Percentiles rank a stretch among this genome's conserved stretches.
These are phyloP conservation scores for Torulaspora franciscae DNA, from an alignment of 805 yeast species.

Conservation along the genomic window DNA sequence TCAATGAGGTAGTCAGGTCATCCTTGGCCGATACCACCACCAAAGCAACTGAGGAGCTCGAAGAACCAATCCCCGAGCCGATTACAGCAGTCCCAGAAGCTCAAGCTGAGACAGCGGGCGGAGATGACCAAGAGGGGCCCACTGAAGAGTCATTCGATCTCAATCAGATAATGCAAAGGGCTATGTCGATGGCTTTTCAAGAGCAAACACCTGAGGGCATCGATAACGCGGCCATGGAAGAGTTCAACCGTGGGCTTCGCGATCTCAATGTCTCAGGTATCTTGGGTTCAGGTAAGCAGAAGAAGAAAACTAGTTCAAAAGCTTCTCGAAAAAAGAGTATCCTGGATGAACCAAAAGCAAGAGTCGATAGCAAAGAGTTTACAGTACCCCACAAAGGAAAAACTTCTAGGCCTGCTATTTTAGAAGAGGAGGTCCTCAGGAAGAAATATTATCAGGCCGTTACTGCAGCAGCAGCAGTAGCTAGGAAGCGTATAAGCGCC, in stretches of 20 bases:
- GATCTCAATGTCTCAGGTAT: constrained; percentile 22
- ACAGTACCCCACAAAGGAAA: neutral
- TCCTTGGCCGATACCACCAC: constrained; percentile 18
- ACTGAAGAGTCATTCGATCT: constrained; percentile 52
- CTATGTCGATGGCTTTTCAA: constrained; percentile 70
- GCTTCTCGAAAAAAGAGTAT: constrained; percentile 4
- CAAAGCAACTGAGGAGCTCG: constrained; percentile 6
- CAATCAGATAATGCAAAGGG: constrained; percentile 72
- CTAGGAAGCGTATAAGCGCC: constrained; percentile 24
- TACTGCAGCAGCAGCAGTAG: constrained; percentile 28
- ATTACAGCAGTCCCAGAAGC: neutral
- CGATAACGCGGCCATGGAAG: constrained; percentile 26
- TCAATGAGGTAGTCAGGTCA: constrained; percentile 49
- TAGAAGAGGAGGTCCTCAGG: constrained; percentile 17
- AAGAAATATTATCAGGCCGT: constrained; percentile 24
- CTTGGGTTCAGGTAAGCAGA: constrained; percentile 19
- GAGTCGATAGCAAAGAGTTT: neutral
- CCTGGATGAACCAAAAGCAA: neutral
- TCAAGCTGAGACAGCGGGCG: constrained; percentile 4
- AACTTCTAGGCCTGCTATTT: constrained; percentile 16
- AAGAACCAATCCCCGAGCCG: neutral
- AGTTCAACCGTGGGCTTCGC: constrained; percentile 27
- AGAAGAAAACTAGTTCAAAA: constrained; percentile 25
- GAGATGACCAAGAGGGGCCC: constrained; percentile 10
- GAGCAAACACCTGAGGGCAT: constrained; percentile 36